phyloP scores from a whole-genome alignment of 306 rosid genomes.

The Hippophae rhamnoides region DNA sequence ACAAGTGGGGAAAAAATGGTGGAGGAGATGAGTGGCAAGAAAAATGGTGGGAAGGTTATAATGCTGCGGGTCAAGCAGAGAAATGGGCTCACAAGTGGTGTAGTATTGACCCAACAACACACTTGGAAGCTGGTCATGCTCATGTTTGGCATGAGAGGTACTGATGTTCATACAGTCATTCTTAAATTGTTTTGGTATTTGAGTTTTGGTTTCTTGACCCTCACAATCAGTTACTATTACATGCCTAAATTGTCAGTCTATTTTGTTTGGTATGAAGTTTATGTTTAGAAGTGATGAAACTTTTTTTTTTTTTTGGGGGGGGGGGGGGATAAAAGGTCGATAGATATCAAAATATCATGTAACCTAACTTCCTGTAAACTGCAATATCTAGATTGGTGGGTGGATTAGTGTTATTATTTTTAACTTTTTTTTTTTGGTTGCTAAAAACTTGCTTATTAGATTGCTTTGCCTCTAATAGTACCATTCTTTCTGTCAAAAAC shows the following conservation, averaged over 20 bases:
- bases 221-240: background rate
- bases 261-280: background rate
- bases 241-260: background rate
- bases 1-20: slow-evolving; percentile 91
- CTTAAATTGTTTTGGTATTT: background rate
- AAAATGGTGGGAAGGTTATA: slow-evolving; percentile 80
- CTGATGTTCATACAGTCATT: background rate
- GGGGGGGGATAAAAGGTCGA: too few species aligned
- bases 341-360: too few species aligned
- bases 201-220: slow-evolving; percentile 9
- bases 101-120: slow-evolving; percentile 75
- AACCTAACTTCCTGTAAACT: too few species aligned
- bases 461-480: background rate
- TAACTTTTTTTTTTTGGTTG: too few species aligned
- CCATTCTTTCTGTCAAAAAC: background rate
- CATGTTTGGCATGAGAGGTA: slow-evolving; percentile 99
- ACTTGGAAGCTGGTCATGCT: slow-evolving; percentile 82
- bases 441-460: background rate
- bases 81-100: slow-evolving; percentile 99
- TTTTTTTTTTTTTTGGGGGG: too few species aligned
- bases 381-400: too few species aligned
- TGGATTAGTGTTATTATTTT: too few species aligned
- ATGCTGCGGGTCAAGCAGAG: slow-evolving; percentile 71
- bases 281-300: too few species aligned
- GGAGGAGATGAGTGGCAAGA: slow-evolving; percentile 89